A percentile compares a stretch with the other conserved stretches of the same genome.
These are phyloP conservation scores for Helenozyma baotianmanensis DNA, from an alignment of 805 yeast species.

Conservation along the genomic window DNA sequence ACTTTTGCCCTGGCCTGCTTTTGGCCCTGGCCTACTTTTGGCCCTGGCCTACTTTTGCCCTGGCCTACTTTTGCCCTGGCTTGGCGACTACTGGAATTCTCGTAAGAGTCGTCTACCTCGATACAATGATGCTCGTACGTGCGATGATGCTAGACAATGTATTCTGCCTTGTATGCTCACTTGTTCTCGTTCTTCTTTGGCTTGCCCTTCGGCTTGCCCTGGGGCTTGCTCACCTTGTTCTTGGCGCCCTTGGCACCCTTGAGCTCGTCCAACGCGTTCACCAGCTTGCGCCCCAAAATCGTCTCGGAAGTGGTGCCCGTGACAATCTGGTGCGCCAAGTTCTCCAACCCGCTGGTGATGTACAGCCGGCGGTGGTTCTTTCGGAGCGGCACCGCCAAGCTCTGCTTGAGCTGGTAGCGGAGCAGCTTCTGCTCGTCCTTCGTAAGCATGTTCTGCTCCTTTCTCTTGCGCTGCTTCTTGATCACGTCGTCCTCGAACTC, in stretches of 20 bases:
- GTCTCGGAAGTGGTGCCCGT: slow-evolving; percentile 61
- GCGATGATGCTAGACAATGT: too few species aligned
- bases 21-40: too few species aligned
- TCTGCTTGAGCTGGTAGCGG: slow-evolving; percentile 48
- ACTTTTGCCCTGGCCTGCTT: too few species aligned
- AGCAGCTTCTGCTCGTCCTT: slow-evolving; percentile 45
- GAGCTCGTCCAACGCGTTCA: slow-evolving; percentile 64
- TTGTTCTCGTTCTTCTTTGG: too few species aligned
- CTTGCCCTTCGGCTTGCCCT: too few species aligned
- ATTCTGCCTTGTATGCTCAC: too few species aligned
- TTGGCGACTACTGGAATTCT: too few species aligned
- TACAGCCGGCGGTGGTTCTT: slow-evolving; percentile 66
- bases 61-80: too few species aligned
- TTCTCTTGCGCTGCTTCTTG: slow-evolving; percentile 55
- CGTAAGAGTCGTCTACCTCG: too few species aligned
- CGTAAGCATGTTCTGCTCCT: slow-evolving; percentile 36
- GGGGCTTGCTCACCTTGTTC: slow-evolving; percentile 1
- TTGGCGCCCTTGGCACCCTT: slow-evolving; percentile 13
- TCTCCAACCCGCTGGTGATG: slow-evolving; percentile 72
- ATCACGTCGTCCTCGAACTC: slow-evolving; percentile 59
- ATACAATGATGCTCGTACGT: too few species aligned
- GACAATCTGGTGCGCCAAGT: slow-evolving; percentile 72
- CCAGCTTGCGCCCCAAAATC: slow-evolving; percentile 65
- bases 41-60: too few species aligned
- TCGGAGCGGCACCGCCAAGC: slow-evolving; percentile 53